These are phyloP conservation scores for Melampsora abietis-canadensis DNA, from an alignment of 1,284 basidiomycete species.

Conservation along the genomic window DNA sequence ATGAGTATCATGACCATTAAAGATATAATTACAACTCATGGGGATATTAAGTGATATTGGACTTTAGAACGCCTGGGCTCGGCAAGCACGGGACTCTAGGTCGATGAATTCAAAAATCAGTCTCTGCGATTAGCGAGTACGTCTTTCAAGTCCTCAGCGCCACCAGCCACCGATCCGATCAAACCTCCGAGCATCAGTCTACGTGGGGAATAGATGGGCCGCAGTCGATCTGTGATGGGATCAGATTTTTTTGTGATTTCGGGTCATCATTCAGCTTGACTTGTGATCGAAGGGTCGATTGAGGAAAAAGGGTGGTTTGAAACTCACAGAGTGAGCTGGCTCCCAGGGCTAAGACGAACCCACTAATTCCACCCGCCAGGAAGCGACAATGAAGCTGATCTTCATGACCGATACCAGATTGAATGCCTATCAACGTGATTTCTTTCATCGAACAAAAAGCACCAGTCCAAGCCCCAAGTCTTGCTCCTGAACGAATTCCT, in stretches of 20 bases:
- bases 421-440: not conserved
- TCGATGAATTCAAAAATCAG: too few species aligned
- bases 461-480: slow-evolving; percentile 23
- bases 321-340: slow-evolving; percentile 26
- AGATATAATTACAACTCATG: too few species aligned
- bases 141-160: slow-evolving; percentile 29
- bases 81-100: too few species aligned
- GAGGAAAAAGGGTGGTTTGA: not conserved
- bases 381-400: slow-evolving; percentile 1
- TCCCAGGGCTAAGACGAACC: slow-evolving; percentile 15
- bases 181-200: slow-evolving; percentile 21
- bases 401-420: not conserved
- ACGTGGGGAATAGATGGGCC: slow-evolving; percentile 18
- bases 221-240: slow-evolving; percentile 16
- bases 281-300: not conserved
- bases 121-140: not conserved
- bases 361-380: slow-evolving; percentile 20
- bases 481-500: slow-evolving; percentile 17
- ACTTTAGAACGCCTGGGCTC: too few species aligned
- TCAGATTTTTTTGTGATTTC: too few species aligned
- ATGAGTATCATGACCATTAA: too few species aligned
- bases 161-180: slow-evolving; percentile 24
- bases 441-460: slow-evolving; percentile 24
- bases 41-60: too few species aligned
- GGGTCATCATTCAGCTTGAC: not conserved